Conservation (phyloP, 2,329 filamentous ascomycete species). For the Arthrobotrys musiformis region DNA sequence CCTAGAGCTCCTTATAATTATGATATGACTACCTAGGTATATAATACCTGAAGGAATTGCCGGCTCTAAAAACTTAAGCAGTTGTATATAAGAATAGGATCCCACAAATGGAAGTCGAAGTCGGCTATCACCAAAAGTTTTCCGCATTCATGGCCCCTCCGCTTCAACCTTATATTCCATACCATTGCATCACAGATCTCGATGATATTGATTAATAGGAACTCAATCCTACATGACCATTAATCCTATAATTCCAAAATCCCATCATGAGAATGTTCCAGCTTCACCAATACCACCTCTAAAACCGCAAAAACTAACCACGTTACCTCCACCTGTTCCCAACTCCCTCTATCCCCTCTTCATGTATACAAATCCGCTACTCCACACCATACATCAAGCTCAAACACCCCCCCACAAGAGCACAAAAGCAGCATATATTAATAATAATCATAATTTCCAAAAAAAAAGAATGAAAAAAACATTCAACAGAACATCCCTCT, state of each 20-base stretch:
- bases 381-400: conserved; percentile 22
- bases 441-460: too few relatives aligned
- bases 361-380: not conserved
- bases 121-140: not conserved
- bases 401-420: not conserved
- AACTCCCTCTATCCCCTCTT: too few relatives aligned
- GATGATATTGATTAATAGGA: not conserved
- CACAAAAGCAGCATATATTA: too few relatives aligned
- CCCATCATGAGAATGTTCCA: too few relatives aligned
- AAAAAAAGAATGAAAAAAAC: conserved; percentile 13
- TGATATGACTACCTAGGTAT: not conserved
- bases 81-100: too few relatives aligned
- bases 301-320: conserved; percentile 31
- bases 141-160: not conserved
- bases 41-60: not conserved
- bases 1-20: too few relatives aligned
- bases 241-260: too few relatives aligned
- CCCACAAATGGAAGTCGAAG: not conserved
- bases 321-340: conserved; percentile 23
- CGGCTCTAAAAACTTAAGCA: too few relatives aligned
- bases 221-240: not conserved
- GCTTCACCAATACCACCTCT: conserved; percentile 8
- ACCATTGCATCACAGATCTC: not conserved
- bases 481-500: conserved; percentile 25
- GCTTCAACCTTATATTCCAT: not conserved